phyloP scores from a whole-genome alignment of 805 yeast species.

The Maudiozyma bulderi region DNA sequence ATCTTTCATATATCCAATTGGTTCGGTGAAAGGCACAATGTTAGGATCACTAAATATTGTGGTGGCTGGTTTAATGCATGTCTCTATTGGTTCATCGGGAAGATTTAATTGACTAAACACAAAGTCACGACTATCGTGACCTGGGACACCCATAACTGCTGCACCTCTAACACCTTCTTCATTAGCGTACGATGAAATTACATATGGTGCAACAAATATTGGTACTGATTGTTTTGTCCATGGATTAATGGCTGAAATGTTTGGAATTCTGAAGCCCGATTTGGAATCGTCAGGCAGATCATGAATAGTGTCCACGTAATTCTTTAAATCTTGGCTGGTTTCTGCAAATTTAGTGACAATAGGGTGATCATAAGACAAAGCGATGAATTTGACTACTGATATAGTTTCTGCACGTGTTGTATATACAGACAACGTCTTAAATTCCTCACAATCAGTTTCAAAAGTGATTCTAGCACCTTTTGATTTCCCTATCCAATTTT shows the following conservation, averaged over 20 bases:
- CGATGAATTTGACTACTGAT: slow-evolving; percentile 72
- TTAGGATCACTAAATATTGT: neutral
- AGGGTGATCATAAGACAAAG: slow-evolving; percentile 66
- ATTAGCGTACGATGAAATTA: slow-evolving; percentile 63
- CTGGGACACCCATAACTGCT: slow-evolving; percentile 98
- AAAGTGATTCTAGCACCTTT: slow-evolving; percentile 66
- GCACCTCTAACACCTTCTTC: slow-evolving; percentile 38
- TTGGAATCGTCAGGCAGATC: slow-evolving; percentile 39
- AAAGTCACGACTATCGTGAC: slow-evolving; percentile 77
- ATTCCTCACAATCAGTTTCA: slow-evolving; percentile 18
- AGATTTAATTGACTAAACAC: slow-evolving; percentile 67
- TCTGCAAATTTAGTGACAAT: slow-evolving; percentile 35
- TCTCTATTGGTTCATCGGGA: slow-evolving; percentile 35
- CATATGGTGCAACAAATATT: slow-evolving; percentile 85
- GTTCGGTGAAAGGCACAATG: slow-evolving; percentile 31
- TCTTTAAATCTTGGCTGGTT: slow-evolving; percentile 32
- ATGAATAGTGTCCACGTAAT: slow-evolving; percentile 37
- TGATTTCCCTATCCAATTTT: slow-evolving; percentile 88
- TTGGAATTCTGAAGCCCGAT: slow-evolving; percentile 47
- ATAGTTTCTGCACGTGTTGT: slow-evolving; percentile 90
- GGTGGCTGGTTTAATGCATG: slow-evolving; percentile 34
- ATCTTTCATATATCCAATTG: slow-evolving; percentile 38
- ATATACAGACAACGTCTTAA: slow-evolving; percentile 41
- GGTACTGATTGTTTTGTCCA: slow-evolving; percentile 45
- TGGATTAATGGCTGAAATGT: slow-evolving; percentile 49